These are phyloP conservation scores for Phialophora tarda DNA, from an alignment of 2,329 filamentous ascomycete genomes.

Conservation along the genomic window DNA sequence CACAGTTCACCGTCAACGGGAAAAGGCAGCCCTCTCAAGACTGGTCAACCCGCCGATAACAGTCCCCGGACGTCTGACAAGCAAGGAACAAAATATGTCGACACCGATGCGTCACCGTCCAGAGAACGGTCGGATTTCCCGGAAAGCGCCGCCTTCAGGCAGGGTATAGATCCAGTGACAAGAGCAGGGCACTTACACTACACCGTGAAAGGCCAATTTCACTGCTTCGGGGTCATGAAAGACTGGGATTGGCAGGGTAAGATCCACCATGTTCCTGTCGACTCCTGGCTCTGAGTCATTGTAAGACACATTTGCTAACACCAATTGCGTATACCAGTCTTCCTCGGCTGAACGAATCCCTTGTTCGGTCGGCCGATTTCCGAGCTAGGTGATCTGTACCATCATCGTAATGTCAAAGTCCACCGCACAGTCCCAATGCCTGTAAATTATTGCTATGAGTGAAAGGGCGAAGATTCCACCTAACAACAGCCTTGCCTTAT, in stretches of 20 bases:
- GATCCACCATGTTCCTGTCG: constrained; percentile 37
- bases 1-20: not conserved
- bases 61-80: too few relatives aligned
- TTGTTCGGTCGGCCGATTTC: not conserved
- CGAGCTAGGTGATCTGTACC: not conserved
- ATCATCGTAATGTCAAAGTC: not conserved
- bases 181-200: constrained; percentile 61
- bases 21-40: not conserved
- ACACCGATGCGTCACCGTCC: not conserved
- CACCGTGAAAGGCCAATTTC: constrained; percentile 67
- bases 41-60: not conserved
- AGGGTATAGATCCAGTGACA: constrained; percentile 27
- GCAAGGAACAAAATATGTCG: not conserved
- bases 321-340: not conserved
- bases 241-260: constrained; percentile 73
- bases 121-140: constrained; percentile 17
- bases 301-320: not conserved
- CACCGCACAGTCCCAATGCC: not conserved
- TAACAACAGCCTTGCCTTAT: not conserved
- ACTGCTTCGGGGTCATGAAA: constrained; percentile 73
- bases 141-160: constrained; percentile 23
- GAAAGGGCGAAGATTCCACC: not conserved
- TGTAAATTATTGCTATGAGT: not conserved
- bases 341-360: not conserved
- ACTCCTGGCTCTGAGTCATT: not conserved